Percentiles rank a stretch among this genome's conserved stretches.
Conservation (phyloP, 345 rosid species). For the Melastoma malabathricum region DNA sequence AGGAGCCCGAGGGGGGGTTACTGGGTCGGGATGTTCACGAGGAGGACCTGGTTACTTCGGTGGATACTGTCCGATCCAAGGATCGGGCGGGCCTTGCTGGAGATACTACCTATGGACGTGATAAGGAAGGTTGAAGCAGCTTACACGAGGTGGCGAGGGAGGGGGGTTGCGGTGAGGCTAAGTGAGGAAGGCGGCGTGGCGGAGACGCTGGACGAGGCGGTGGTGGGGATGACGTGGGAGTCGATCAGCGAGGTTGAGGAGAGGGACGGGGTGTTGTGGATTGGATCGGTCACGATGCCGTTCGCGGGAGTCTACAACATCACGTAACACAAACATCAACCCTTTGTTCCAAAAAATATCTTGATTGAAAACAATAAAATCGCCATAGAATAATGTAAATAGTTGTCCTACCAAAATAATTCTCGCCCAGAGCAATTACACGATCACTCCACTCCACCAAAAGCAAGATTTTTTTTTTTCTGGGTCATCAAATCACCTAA, state of each 20-base stretch:
- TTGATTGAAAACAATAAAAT: background rate
- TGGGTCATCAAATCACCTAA: no score
- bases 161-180: conserved; percentile 53
- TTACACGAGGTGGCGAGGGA: conserved; percentile 25
- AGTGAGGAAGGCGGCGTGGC: conserved; percentile 42
- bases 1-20: conserved; percentile 47
- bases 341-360: background rate
- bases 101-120: conserved; percentile 24
- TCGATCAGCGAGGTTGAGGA: conserved; percentile 60
- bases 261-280: conserved; percentile 37
- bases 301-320: conserved; percentile 24
- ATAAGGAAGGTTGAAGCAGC: conserved; percentile 19
- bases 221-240: conserved; percentile 16
- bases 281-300: conserved; percentile 49
- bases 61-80: conserved; percentile 26
- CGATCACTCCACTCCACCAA: no score
- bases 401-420: no score
- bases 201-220: conserved; percentile 28
- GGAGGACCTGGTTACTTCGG: conserved; percentile 17
- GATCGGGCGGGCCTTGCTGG: conserved; percentile 33
- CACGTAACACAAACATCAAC: background rate
- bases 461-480: no score
- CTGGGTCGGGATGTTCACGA: conserved; percentile 56
- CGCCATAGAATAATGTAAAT: no score
- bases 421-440: no score